Evolutionary conservation across 805 yeast species (phyloP), one percentile per base, ranked within the genome.

Genomic region (Yarrowia sp.): DNA sequence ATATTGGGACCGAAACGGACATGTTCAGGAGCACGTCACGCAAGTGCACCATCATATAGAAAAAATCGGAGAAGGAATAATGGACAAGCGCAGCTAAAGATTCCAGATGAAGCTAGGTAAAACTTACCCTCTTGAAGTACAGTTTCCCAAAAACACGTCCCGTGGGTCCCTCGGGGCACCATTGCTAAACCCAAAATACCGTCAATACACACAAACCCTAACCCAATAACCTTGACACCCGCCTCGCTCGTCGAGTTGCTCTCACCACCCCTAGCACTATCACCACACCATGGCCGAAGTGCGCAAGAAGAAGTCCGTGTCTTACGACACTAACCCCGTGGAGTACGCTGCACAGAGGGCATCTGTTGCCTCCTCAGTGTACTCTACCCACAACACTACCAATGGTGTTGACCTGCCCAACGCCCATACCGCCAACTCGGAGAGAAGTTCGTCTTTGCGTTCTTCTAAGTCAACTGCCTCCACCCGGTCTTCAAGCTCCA

Each of bases 231-330:
- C 61, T 55, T 55, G 61, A 39, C 61, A 55, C 61, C 61, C 61
- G 61, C 61, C 45, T 41, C 47, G 45, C 47, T 41, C 45, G 61
- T 55, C 61, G 47, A 55, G 61, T 55, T 55, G 61, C 61, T 55
- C 61, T 55, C 47, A 55, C 61, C 47, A 41, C 47, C 61, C 60
- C 47, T 15, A 32, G 47, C 47, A 41, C 61, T 39, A 55, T 55
- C 61, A 55, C 61, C 61, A 55, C 61, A 55, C 61, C 61, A 58
- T 58, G 64, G 64, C 64, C 17, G 64, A 58, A 44, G 64, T 58
- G 51, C 50, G 51, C 35, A 58, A 43, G 64, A 58, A 58, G 51
- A 58, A 58, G 64, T 58, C 64, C 42, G 64, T 58, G 51, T 58
- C 64, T 3, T 58, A 58, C 51, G 51, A 44, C 64, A 55, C 61